Evolutionary conservation across 306 rosid species (phyloP), one percentile per base, ranked within the genome.

Genomic region (Sicyos edulis): DNA sequence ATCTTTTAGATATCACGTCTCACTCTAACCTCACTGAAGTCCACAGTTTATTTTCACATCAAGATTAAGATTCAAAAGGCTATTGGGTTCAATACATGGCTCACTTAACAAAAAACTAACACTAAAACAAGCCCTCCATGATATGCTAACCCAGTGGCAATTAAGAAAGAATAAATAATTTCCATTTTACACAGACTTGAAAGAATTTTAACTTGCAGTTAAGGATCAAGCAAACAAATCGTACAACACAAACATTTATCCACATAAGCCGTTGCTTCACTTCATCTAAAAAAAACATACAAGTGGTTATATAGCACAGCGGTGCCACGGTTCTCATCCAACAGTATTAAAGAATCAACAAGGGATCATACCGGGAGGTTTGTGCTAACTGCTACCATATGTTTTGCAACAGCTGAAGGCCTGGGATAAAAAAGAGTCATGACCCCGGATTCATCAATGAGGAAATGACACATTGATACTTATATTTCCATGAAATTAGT

Each of bases 311-410:
- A 15, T 5, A 15, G 60, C 24, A 32, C 14, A 37, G 58, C 8
- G 32, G 44, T 7, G 58, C 73, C 40, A 13, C 22, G 50, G 60
- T 68, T 75, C 73, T 74, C 34, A 49, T 76, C 57, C 34, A 77
- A 78, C 55, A 7, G 54, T 61, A 40, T 53, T 42, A 44, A 50
- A 52, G 19, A 57, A 55, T 32, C 61, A 76, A 73, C 64, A 54
- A 44, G 70, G 16, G 53, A 49, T 56, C 17, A 71, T 87, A 93
- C 99, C 83, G 77, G 52, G 53, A 91, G 97, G 83, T 93, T 93
- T 66, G 99, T 88, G 80, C 95, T 93, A 81, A 93, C 96, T 75
- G 96, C 99, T 37, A 93, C 95, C 96, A 93, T 91, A 82, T 93
- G 97, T 83, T 88, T 93, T 77, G 99, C 92, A 76, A 93, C 95